These are phyloP conservation scores for Phaffia rhodozyma DNA, from an alignment of 1,284 basidiomycete genomes.

Conservation along the genomic window DNA sequence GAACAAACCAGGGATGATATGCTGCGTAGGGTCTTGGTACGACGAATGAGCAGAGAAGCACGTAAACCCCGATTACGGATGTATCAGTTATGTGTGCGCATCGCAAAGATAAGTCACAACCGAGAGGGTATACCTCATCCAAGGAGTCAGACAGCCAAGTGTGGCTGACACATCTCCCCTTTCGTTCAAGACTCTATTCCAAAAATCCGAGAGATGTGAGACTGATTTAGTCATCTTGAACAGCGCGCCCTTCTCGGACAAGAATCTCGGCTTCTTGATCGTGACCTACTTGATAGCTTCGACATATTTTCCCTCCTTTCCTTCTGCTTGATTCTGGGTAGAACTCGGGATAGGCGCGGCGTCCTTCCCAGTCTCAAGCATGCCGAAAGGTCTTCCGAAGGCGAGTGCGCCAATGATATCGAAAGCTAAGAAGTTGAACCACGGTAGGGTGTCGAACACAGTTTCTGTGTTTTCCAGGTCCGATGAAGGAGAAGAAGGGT, in stretches of 20 bases:
- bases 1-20: constrained; percentile 61
- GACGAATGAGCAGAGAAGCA: neutral
- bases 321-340: constrained; percentile 22
- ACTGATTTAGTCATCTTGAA: too few relatives aligned
- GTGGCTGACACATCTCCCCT: constrained; percentile 78
- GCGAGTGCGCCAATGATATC: constrained; percentile 53
- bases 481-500: constrained; percentile 38
- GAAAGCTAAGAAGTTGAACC: constrained; percentile 71
- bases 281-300: constrained; percentile 1
- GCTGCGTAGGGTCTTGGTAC: constrained; percentile 45
- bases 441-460: constrained; percentile 55
- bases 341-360: constrained; percentile 48
- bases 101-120: neutral
- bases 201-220: too few relatives aligned
- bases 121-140: constrained; percentile 37
- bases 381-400: constrained; percentile 78
- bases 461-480: constrained; percentile 39
- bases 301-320: constrained; percentile 32
- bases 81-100: neutral
- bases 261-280: neutral
- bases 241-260: constrained; percentile 19
- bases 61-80: too few relatives aligned
- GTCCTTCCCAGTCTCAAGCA: constrained; percentile 65
- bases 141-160: constrained; percentile 64
- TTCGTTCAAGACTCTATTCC: constrained; percentile 57